Base-by-base conservation (phyloP, 1,139 yeast genomes). In the Geotrichum carabidarum region DNA sequence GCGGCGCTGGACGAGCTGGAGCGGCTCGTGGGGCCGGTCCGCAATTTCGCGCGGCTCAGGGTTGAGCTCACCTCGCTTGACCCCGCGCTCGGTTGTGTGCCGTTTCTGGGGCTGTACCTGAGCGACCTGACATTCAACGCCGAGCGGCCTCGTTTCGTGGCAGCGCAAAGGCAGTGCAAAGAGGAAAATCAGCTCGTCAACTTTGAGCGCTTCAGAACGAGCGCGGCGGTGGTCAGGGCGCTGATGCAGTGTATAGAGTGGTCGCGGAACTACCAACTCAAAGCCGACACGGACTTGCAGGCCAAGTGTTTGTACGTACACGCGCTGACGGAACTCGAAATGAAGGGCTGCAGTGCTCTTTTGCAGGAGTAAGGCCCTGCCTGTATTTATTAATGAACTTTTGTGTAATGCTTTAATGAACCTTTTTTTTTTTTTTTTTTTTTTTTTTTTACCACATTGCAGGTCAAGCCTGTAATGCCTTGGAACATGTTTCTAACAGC, bases 221-320 rank as follows among this genome's bases (percentile, higher is more conserved):
- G 89, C 2, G 91, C 95, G 4, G 81, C 81, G 58, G 83, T 90
- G 50, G 90, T 89, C 44, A 86, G 86, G 67, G 82, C 86, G 7
- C 78, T 91, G 57, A 79, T 91, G 44, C 90, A 87, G 67, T 80
- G 88, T 64, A 86, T 89, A 54, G 95, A 88, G 65, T 87, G 96
- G 94, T 81, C 94, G 0, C 76, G 78, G 49, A 76, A 84, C 59
- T 89, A 87, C 71, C 61, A 68, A 32, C 68, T 76, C 54, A 48
- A 68, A 72, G 66, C 74, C 2, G 73, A 83, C 56, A 77, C 79
- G 8, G 91, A 86, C 55, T 69, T 89, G 37, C 71, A 90, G 57
- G 85, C 95, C 54, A 88, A 84, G 68, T 89, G 96, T 70, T 77
- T 90, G 46, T 90, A 90, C 70, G 79, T 90, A 58, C 83, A 86